Evolutionary conservation across 495 filamentous ascomycete species (phyloP), one percentile per base, ranked within the genome.

Genomic region (Neurospora sp.): DNA sequence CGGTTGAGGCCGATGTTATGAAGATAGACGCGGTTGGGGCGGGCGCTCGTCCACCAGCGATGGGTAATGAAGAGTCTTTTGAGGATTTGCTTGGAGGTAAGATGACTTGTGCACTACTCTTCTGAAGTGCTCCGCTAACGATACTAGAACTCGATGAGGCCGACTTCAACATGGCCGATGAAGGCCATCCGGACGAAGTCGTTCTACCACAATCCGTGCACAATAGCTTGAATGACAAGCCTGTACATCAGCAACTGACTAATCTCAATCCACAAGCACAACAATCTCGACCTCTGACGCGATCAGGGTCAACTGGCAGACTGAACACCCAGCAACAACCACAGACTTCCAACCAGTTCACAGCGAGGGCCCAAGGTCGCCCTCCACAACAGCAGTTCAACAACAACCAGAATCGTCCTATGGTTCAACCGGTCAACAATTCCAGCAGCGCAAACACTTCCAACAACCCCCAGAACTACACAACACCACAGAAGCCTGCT

Each of bases 1-100:
- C 74, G 45, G 77, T 79, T 66, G 82, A 84, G 62, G 71, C 75
- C 0, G 80, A 81, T 59, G 10, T 24, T n/a, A 34, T 59, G 43
- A 45, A 37, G 71, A 4, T 24, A 5, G 71, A 45, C 6, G 13
- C 39, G 10, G 24, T 48, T 59, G 39, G 21, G 13, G 24, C 54
- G 10, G 34, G 24, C 31, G 42, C 71, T 73, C 48, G 71, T 78
- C 69, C 77, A 82, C 43, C 78, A 78, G 54, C 77, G 15, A 76
- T 75, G 62, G 74, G 76, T 40, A 43, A 71, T 24, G 72, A 74
- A 17, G 84, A 84, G 28, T 82, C 82, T 0, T 80, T 85, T 71
- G 92, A 90, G 73, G 89, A 91, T 72, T 88, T 94, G 76, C 90
- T 93, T 81, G 92, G 90, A 75, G 92, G 90, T 88, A 84, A 82